These are phyloP conservation scores for Vigna angularis DNA, from an alignment of 306 rosid genomes.

Conservation along the genomic window DNA sequence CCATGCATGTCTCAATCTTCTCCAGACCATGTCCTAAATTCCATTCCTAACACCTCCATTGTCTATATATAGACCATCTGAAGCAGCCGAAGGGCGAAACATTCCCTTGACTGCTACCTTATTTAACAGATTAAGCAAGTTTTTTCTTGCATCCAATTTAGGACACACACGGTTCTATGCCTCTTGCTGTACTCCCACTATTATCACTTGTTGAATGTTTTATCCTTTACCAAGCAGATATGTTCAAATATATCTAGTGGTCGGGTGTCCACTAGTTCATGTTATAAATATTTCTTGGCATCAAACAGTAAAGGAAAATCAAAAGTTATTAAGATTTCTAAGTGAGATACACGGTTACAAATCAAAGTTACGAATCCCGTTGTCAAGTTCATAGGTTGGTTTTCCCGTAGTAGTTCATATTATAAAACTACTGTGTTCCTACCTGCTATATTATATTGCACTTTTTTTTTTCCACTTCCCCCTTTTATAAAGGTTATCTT, in stretches of 20 bases:
- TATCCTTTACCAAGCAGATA: conserved; percentile 15
- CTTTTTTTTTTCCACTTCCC: conserved; percentile 25
- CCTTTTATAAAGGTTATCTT: conserved; percentile 28
- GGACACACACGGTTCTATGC: conserved; percentile 49
- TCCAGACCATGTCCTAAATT: conserved; percentile 61
- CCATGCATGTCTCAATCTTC: conserved; percentile 49
- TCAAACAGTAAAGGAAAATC: not conserved
- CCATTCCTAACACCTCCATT: conserved; percentile 47
- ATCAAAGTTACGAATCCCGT: conserved; percentile 4
- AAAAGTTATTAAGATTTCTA: not conserved
- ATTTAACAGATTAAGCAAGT: conserved; percentile 50
- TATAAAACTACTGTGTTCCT: conserved; percentile 7
- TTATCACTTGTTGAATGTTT: conserved; percentile 32
- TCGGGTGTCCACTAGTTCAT: conserved; percentile 1
- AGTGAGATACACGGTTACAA: not conserved
- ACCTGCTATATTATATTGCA: conserved; percentile 20
- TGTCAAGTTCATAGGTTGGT: not conserved
- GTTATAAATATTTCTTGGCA: not conserved
- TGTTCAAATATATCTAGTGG: conserved; percentile 3
- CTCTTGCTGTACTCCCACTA: conserved; percentile 27
- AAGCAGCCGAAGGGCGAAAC: conserved; percentile 42
- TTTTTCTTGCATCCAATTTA: conserved; percentile 32
- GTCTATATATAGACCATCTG: conserved; percentile 43
- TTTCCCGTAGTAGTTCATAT: conserved; percentile 5
- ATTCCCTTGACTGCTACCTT: conserved; percentile 36